Evolutionary conservation across 352 stramenopile species (phyloP), one percentile per base, ranked within the genome.

Genomic region (Pythium apleroticum): DNA sequence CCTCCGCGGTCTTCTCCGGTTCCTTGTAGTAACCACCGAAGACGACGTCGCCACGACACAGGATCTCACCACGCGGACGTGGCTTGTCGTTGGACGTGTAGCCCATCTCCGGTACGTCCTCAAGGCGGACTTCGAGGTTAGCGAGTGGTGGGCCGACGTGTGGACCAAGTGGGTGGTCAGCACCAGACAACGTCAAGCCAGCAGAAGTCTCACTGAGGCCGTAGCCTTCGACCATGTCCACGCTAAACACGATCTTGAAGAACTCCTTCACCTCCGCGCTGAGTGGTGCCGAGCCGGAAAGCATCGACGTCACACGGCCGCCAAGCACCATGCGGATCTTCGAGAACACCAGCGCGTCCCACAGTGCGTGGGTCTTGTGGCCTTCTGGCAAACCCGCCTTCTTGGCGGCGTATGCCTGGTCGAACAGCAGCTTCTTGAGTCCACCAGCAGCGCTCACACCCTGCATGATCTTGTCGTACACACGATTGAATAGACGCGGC

Each of bases 21-120:
- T 98, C 89, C 67, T 98, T 98, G 78, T 98, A 60, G 80, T 99
- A 99, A 6, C 96, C 96, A 30, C 68, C 67, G 63, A 96, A 95
- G n/a, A 98, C 68, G 57, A 88, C 80, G 6, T 75, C 72, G 14
- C 95, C 94, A 48, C 84, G 90, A n/a, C 94, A 63, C 12, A 83
- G 58, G 53, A 92, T 83, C 66, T 92, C 83, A 6, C 83, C 83
- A 28, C 84, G 76, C 12, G 84, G 84, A 20, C 75, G 74, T 17
- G 81, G 81, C 53, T 82, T 80, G 72, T 98, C 90, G 17, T 78
- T 81, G 66, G 72, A 91, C n/a, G 88, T 88, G 80, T 99, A 99
- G 54, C 89, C 91, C 97, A 99, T 99, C 57, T 99, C 97, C 0
- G 94, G 88, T 12, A 99, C 95, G 74, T 99, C 93, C 56, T 96